Conservation (phyloP, 345 rosid genomes). For the Zanthoxylum bungeanum region DNA sequence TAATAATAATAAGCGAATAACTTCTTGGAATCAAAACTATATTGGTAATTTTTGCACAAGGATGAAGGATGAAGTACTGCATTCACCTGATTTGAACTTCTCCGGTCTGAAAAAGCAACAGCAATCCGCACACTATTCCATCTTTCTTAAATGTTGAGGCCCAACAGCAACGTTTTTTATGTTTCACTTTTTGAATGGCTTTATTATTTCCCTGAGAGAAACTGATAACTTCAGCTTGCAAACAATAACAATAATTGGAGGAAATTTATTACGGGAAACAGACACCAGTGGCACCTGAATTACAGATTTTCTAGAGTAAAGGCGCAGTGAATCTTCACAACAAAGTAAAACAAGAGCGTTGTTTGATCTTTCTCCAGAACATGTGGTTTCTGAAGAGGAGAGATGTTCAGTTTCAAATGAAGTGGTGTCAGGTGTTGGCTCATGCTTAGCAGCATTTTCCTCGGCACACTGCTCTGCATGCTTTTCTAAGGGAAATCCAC, state of each 20-base stretch:
- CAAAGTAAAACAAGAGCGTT: conserved; percentile 40
- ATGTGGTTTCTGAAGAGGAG: conserved; percentile 12
- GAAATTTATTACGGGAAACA: neutral
- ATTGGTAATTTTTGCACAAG: neutral
- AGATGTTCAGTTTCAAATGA: conserved; percentile 15
- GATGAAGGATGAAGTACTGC: neutral
- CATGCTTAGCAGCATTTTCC: conserved; percentile 14
- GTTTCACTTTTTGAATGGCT: conserved; percentile 37
- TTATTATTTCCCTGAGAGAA: conserved; percentile 35
- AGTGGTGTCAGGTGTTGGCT: conserved; percentile 12
- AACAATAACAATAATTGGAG: conserved; percentile 8
- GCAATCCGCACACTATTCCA: conserved; percentile 35
- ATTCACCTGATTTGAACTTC: conserved; percentile 41
- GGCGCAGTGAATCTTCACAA: conserved; percentile 33
- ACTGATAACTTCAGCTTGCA: conserved; percentile 7
- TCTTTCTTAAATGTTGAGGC: conserved; percentile 39
- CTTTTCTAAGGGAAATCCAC: conserved; percentile 20
- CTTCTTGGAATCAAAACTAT: no score
- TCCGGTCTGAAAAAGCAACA: conserved; percentile 49
- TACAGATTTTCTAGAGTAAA: conserved; percentile 36
- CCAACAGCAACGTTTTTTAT: conserved; percentile 49
- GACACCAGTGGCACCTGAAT: conserved; percentile 35
- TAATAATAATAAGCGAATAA: no score
- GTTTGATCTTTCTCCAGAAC: conserved; percentile 6
- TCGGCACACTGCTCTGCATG: conserved; percentile 12